Percentiles rank a stretch among this genome's conserved stretches.
Evolutionary conservation across 495 filamentous ascomycete genomes (phyloP).

Genomic region (Xylaria grammica): DNA sequence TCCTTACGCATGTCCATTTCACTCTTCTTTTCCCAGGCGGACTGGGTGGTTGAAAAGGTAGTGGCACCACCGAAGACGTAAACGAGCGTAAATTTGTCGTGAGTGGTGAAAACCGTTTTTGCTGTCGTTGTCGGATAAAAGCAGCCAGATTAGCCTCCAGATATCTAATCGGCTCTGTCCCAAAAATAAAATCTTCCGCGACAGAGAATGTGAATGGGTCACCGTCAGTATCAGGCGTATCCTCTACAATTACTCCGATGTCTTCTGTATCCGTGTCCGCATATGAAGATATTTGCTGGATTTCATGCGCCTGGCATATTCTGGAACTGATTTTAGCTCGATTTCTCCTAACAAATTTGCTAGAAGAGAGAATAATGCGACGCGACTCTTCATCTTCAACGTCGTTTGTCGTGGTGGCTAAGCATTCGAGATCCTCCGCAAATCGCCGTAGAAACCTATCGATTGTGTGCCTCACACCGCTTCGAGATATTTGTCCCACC

Average conservation of each 20-base stretch:
- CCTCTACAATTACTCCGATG: background rate
- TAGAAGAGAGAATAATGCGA: background rate
- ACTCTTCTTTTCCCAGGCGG: background rate
- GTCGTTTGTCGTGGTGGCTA: background rate
- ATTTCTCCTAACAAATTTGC: background rate
- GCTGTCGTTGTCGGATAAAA: conserved; percentile 1
- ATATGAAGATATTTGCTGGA: background rate
- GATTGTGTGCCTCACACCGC: background rate
- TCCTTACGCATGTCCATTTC: conserved; percentile 6
- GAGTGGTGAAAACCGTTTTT: background rate
- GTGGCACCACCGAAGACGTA: background rate
- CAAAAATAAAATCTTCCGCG: conserved; percentile 1
- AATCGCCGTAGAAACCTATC: conserved; percentile 4
- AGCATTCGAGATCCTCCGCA: background rate
- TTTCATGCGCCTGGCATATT: conserved; percentile 5
- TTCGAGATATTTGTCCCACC: background rate
- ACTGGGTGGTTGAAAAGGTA: background rate
- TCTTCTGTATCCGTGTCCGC: background rate
- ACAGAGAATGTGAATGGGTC: background rate
- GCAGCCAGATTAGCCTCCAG: background rate
- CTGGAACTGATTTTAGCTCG: background rate
- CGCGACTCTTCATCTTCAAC: background rate
- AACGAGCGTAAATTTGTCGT: background rate
- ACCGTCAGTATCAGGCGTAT: background rate
- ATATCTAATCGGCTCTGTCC: background rate